Evolutionary conservation across 164 flowering plant species (phyloP).

Genomic region (Euptelea pleiosperma): DNA sequence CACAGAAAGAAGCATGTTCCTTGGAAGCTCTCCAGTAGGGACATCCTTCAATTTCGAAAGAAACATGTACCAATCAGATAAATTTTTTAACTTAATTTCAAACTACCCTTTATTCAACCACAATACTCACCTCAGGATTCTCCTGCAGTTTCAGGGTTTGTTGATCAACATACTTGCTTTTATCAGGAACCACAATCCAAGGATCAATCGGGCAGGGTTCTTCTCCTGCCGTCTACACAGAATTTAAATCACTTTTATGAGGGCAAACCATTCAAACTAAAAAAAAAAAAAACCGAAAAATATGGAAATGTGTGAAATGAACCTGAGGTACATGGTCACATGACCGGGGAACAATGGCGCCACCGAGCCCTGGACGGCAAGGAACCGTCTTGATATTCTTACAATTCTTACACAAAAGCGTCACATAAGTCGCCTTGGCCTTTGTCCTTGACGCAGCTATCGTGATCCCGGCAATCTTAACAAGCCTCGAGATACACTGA

Average conservation of each 20-base stretch:
- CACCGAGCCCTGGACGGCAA: constrained; percentile 97
- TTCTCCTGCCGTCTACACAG: constrained; percentile 63
- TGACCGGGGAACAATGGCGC: constrained; percentile 93
- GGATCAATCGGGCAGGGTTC: constrained; percentile 96
- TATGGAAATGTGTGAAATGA: neutral
- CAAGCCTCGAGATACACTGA: constrained; percentile 71
- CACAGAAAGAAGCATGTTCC: constrained; percentile 89
- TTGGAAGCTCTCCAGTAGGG: constrained; percentile 98
- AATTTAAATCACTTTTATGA: neutral
- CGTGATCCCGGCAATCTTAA: constrained; percentile 86
- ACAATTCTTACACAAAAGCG: constrained; percentile 85
- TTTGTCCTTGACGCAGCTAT: constrained; percentile 97
- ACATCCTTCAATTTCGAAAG: constrained; percentile 65
- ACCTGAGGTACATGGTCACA: constrained; percentile 95
- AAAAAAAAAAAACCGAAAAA: neutral
- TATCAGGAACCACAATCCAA: constrained; percentile 93
- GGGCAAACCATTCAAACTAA: neutral
- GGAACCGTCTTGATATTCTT: constrained; percentile 66
- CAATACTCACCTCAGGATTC: constrained; percentile 78
- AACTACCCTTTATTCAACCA: neutral
- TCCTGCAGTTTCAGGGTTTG: constrained; percentile 96
- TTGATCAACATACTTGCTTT: constrained; percentile 96
- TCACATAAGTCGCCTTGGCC: constrained; percentile 97
- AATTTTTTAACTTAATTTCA: neutral
- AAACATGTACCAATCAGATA: neutral